phyloP scores from a whole-genome alignment of 176 grass and related monocot species.

The Elymus sibiricus region DNA sequence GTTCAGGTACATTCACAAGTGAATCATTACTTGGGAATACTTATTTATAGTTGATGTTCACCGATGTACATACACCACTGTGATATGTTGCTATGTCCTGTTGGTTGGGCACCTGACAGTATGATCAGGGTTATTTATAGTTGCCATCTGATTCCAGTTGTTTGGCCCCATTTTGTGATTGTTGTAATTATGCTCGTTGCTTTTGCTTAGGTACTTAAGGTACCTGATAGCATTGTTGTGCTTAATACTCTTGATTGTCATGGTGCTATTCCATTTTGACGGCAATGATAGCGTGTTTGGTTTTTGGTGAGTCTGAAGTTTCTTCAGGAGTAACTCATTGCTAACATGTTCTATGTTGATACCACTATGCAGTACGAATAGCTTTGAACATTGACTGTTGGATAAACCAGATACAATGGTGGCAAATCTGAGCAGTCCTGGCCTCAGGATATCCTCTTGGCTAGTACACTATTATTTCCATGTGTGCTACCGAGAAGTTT shows the following conservation, averaged over 20 bases:
- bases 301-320: not conserved
- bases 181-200: not conserved
- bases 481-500: not conserved
- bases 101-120: not conserved
- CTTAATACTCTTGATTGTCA: not conserved
- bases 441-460: not conserved
- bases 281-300: not conserved
- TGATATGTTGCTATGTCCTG: not conserved
- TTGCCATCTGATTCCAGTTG: not conserved
- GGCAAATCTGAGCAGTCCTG: not conserved
- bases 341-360: not conserved
- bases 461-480: not conserved
- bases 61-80: constrained; percentile 7
- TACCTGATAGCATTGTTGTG: not conserved
- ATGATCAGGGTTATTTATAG: not conserved
- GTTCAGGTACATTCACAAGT: constrained; percentile 7
- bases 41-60: not conserved
- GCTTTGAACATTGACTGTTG: not conserved
- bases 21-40: not conserved
- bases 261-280: not conserved
- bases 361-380: not conserved
- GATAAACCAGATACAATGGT: not conserved
- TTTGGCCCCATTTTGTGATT: not conserved
- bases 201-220: not conserved
- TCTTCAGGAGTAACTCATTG: not conserved